Evolutionary conservation across 371 early-diverging fungal genomes (phyloP).

Genomic region (Syncephalis plumigaleata): DNA sequence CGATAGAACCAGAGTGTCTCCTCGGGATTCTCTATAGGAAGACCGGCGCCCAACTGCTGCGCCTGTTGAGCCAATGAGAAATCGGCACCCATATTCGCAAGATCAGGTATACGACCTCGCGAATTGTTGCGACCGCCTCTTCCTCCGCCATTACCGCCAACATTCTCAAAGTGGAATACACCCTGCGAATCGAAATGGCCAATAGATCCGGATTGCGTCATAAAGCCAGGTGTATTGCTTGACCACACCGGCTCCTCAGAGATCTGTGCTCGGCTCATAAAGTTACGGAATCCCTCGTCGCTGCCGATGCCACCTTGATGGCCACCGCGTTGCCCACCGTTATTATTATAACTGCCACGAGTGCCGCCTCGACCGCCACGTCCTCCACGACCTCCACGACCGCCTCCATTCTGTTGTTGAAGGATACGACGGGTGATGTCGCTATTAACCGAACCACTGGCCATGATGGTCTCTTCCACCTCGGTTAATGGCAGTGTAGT

Average conservation of each 20-base stretch:
- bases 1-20: conserved; percentile 31
- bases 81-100: not conserved
- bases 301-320: not conserved
- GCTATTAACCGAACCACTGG: conserved; percentile 30
- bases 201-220: too few relatives aligned
- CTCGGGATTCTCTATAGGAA: not conserved
- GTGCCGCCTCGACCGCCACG: conserved; percentile 4
- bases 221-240: not conserved
- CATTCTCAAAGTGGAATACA: not conserved
- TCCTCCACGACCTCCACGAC: not conserved
- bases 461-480: conserved; percentile 40
- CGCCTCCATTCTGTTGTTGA: conserved; percentile 6
- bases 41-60: not conserved
- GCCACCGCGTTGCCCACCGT: conserved; percentile 1
- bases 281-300: not conserved
- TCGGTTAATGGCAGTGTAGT: conserved; percentile 40
- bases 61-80: not conserved
- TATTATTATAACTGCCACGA: not conserved
- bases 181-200: too few relatives aligned
- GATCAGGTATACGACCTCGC: not conserved
- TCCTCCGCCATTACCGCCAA: not conserved
- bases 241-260: not conserved
- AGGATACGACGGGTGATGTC: conserved; percentile 20
- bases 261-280: not conserved
- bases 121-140: not conserved